These are phyloP conservation scores for Kwoniella bestiolae DNA, from an alignment of 768 basidiomycete genomes.

Conservation along the genomic window DNA sequence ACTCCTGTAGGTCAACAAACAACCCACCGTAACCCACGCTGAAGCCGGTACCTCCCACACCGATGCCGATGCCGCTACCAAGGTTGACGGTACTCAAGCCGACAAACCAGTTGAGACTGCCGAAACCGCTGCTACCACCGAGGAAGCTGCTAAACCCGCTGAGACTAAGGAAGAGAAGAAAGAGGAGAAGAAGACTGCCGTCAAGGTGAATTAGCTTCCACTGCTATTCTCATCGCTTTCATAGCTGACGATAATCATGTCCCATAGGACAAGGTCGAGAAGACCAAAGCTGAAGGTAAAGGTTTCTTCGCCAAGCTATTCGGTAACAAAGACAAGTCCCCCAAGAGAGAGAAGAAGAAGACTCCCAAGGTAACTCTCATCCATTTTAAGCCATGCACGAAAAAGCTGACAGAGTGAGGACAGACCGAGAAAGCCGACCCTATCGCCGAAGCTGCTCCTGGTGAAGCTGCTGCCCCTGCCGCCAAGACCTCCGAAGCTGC, in stretches of 20 bases:
- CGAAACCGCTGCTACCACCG: slow-evolving; percentile 8
- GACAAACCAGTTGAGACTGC: slow-evolving; percentile 50
- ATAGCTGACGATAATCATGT: neutral
- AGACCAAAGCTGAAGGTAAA: slow-evolving; percentile 62
- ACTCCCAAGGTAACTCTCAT: slow-evolving; percentile 61
- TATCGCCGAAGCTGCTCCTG: slow-evolving; percentile 23
- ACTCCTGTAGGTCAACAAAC: slow-evolving; percentile 28
- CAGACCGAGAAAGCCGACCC: slow-evolving; percentile 54
- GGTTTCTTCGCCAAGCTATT: slow-evolving; percentile 76
- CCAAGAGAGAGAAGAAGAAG: slow-evolving; percentile 66
- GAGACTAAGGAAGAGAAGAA: slow-evolving; percentile 42
- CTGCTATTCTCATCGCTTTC: slow-evolving; percentile 8
- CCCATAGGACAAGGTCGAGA: slow-evolving; percentile 62
- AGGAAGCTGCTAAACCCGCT: slow-evolving; percentile 52
- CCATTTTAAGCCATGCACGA: no score
- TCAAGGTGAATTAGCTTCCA: slow-evolving; percentile 42
- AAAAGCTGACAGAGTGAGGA: slow-evolving; percentile 11
- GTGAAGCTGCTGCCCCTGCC: slow-evolving; percentile 46
- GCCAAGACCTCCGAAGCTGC: slow-evolving; percentile 61
- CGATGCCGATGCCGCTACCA: slow-evolving; percentile 44
- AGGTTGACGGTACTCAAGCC: slow-evolving; percentile 47
- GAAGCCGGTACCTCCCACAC: slow-evolving; percentile 50
- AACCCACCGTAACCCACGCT: slow-evolving; percentile 50
- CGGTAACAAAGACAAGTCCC: slow-evolving; percentile 62
- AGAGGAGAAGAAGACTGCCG: slow-evolving; percentile 46